Conservation (phyloP, 2,329 filamentous ascomycete genomes). For the Botrytis pseudocinerea region DNA sequence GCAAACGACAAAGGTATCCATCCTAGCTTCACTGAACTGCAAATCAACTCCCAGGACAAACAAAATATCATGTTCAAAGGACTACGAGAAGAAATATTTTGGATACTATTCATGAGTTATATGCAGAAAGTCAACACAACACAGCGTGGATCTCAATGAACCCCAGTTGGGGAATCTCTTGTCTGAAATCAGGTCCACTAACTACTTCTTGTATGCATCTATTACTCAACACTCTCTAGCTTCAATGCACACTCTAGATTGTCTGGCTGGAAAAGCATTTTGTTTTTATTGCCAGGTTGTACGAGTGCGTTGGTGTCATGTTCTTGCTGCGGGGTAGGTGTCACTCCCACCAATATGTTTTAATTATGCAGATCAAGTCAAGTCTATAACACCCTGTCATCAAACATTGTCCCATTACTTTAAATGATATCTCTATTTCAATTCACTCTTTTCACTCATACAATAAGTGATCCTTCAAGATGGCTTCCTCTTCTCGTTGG, state of each 20-base stretch:
- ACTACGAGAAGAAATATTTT: not conserved
- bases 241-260: not conserved
- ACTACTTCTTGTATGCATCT: not conserved
- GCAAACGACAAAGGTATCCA: not conserved
- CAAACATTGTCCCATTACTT: not conserved
- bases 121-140: not conserved
- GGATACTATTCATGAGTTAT: not conserved
- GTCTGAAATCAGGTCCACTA: not conserved
- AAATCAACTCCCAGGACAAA: not conserved
- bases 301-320: not conserved
- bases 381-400: not conserved
- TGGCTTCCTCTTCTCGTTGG: conserved; percentile 1
- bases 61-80: not conserved
- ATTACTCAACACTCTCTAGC: not conserved
- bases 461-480: not conserved
- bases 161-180: too few relatives aligned
- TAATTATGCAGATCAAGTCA: not conserved
- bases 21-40: not conserved
- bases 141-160: too few relatives aligned
- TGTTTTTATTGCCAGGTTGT: not conserved
- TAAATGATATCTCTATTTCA: not conserved
- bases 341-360: not conserved
- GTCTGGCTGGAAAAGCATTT: too few relatives aligned
- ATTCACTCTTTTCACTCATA: not conserved
- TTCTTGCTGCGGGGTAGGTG: conserved; percentile 2